Base-by-base conservation (phyloP, 306 rosid genomes). In the Castanea sativa region DNA sequence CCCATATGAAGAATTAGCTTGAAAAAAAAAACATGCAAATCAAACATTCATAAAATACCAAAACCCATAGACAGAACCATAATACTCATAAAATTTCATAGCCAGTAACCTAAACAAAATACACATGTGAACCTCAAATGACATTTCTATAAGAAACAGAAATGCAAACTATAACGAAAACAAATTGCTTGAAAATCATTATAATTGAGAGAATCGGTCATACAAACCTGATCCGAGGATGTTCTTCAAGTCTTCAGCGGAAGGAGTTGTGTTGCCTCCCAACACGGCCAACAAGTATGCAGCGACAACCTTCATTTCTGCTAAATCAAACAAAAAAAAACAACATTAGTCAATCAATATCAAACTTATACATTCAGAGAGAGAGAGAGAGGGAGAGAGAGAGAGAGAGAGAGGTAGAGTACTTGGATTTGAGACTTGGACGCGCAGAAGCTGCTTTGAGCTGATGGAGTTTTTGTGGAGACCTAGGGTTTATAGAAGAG, bases 251-350 rank as follows among this genome's bases (percentile, higher is more conserved):
- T 92, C 90, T 8, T 10, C 81, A 13, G 94, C 68, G 18, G 86
- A 61, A 45, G 97, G 97, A 76, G 65, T 0, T 14, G 82, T 27
- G 78, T 90, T 92, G 45, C 97, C 97, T 57, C 97, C 97, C 89
- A 92, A 90, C 13, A 92, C 92, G 30, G 97, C 92, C 32, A 92
- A 76, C 88, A 90, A 87, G 72, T 90, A 92, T 0, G 97, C 91
- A 2, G 90, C 91, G 73, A 92, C 69, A 5, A 92, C 81, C 94
- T 92, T 92, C 97, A 90, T 92, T 32, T 83, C 92, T 92, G 88
- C 76, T 10, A 56, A 69, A 60, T 20, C n/a, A 19, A 74, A 41
- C 35, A 64, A 74, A n/a, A 64, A 64, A 52, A 19, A 79, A 33
- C 6, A 0, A 60, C 23, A 10, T 65, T 49, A 21, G 10, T 57